Conservation (phyloP, 352 stramenopile species). For the Globisporangium radiosum region DNA sequence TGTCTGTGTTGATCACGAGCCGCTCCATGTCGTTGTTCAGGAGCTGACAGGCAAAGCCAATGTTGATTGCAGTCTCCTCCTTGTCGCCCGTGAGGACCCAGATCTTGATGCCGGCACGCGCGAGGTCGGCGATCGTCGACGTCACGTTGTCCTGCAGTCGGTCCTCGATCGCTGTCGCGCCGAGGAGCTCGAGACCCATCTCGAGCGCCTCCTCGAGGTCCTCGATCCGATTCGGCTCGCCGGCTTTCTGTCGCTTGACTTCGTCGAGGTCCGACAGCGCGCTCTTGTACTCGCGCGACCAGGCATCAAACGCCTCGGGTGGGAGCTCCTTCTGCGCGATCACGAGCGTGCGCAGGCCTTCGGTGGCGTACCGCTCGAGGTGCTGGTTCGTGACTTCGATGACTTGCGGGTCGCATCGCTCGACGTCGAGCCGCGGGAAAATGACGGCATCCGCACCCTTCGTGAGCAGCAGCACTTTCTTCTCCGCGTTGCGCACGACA, state of each 20-base stretch:
- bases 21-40: conserved; percentile 95
- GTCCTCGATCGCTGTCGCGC: conserved; percentile 80
- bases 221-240: conserved; percentile 67
- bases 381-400: conserved; percentile 65
- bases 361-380: conserved; percentile 77
- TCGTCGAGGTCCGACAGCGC: conserved; percentile 70
- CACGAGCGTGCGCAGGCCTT: conserved; percentile 85
- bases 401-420: conserved; percentile 35
- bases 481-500: conserved; percentile 82
- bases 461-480: conserved; percentile 60
- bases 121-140: conserved; percentile 64
- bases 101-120: conserved; percentile 75
- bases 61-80: conserved; percentile 96
- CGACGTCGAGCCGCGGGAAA: conserved; percentile 47
- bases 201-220: conserved; percentile 80
- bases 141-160: conserved; percentile 74
- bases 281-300: conserved; percentile 70
- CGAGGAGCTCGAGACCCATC: conserved; percentile 60
- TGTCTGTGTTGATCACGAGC: conserved; percentile 74
- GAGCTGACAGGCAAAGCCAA: conserved; percentile 93
- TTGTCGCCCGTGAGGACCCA: conserved; percentile 89
- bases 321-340: conserved; percentile 80
- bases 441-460: conserved; percentile 86
- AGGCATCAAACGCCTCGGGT: conserved; percentile 53
- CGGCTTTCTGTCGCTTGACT: conserved; percentile 43